Conservation (phyloP, 306 rosid species). For the Cucumis hystrix region DNA sequence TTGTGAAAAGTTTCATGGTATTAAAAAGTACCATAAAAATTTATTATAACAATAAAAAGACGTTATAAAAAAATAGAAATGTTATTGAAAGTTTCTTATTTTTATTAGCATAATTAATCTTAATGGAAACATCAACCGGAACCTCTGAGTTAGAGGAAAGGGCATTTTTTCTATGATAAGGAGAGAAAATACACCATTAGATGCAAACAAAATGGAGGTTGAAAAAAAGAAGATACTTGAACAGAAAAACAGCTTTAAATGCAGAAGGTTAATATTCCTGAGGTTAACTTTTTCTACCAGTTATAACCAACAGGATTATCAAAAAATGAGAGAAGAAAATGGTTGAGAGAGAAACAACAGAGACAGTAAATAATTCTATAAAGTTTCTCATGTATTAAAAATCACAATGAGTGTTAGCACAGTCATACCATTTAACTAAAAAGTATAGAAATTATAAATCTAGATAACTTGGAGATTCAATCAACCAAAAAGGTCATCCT, state of each 20-base stretch:
- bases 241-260: not conserved
- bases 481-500: not conserved
- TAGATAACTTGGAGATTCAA: not conserved
- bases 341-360: not conserved
- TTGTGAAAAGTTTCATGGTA: no score
- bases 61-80: no score
- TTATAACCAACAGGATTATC: not conserved
- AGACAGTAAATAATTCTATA: not conserved
- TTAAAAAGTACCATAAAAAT: no score
- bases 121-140: slow-evolving; percentile 91
- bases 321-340: not conserved
- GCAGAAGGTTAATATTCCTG: not conserved
- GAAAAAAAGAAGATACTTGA: not conserved
- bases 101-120: no score
- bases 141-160: slow-evolving; percentile 93
- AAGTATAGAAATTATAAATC: not conserved
- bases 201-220: not conserved
- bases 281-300: not conserved
- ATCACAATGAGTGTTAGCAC: not conserved
- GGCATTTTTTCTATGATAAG: slow-evolving; percentile 85
- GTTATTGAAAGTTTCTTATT: no score
- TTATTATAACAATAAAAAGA: no score
- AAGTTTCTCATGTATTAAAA: not conserved
- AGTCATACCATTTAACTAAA: not conserved
- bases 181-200: not conserved